Evolutionary conservation across 768 basidiomycete genomes (phyloP), one percentile per base, ranked within the genome.

Genomic region (Trametes cubensis): DNA sequence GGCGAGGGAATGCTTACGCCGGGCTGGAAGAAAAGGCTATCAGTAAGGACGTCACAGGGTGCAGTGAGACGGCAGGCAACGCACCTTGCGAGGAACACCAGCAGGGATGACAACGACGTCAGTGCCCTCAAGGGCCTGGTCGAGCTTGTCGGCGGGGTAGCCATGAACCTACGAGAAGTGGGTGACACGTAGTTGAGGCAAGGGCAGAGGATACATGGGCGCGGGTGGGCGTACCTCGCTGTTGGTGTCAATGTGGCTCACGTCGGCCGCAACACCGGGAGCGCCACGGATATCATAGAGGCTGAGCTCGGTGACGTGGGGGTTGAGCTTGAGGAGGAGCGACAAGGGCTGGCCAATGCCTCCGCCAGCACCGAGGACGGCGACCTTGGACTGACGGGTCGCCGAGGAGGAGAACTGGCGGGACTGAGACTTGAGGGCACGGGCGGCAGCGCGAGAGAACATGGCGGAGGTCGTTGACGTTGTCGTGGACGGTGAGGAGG

Each of bases 321-420:
- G 94, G 81, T 99, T 91, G 67, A 80, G 85, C 83, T 98, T 98
- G 75, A 98, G 87, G 67, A 97, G 83, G 66, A 98, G 80, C 50
- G 94, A 96, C 70, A 98, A 81, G 72, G 96, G 95, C 77, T 98
- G 96, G 75, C 96, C 96, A 76, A 98, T 98, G 77, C 96, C 96
- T 83, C 96, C 96, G 71, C 94, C 96, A 64, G 97, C 97, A 70
- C 96, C 96, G 75, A 97, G 92, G 63, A 99, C 95, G 53, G 92
- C 91, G 75, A 97, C 96, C 81, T 95, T 95, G 67, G 87, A 88
- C 66, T 82, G 83, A 70, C 87, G 84, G 47, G 86, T 72, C 25
- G 84, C 79, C 23, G 88, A 87, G 26, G 91, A 87, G 49, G 90
- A 92, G 81, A 94, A 94, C 56, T 83, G 78, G 71, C 89, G 86